These are phyloP conservation scores for Oryza glumipatula DNA, from an alignment of 176 grass and related monocot species.

Conservation along the genomic window DNA sequence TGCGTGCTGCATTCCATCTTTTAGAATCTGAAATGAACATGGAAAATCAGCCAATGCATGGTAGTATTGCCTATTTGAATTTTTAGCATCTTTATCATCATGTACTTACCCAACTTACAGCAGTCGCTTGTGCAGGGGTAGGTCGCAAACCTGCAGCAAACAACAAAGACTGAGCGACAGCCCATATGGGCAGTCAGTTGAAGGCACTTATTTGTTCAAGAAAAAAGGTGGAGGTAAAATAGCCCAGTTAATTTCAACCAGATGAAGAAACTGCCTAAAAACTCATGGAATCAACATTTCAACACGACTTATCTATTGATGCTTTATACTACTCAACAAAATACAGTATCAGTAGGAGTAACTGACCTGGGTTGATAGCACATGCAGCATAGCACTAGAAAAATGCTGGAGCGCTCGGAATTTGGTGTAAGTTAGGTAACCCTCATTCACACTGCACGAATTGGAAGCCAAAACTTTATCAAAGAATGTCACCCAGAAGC, in stretches of 20 bases:
- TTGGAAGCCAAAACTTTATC: constrained; percentile 14
- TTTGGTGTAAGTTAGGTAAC: constrained; percentile 87
- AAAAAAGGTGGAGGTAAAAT: background rate
- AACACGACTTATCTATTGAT: background rate
- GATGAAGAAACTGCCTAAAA: background rate
- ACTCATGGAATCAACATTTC: background rate
- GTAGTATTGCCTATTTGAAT: constrained; percentile 19
- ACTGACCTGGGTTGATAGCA: constrained; percentile 87
- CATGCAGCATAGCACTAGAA: constrained; percentile 89
- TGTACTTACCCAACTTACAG: constrained; percentile 91
- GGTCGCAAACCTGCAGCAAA: constrained; percentile 94
- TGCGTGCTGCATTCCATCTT: constrained; percentile 98
- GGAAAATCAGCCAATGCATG: constrained; percentile 34
- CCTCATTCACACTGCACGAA: constrained; percentile 82
- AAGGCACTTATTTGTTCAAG: constrained; percentile 3
- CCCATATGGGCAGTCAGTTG: constrained; percentile 60
- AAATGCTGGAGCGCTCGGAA: constrained; percentile 92
- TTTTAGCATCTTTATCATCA: constrained; percentile 29
- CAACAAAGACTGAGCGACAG: constrained; percentile 86
- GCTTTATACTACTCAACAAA: constrained; percentile 12
- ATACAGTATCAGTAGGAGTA: background rate
- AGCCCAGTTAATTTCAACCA: background rate
- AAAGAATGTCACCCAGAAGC: constrained; percentile 8
- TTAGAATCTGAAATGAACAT: constrained; percentile 70
- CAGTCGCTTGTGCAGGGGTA: constrained; percentile 84